A percentile compares a stretch with the other conserved stretches of the same genome.
These are phyloP conservation scores for Tricholoma sp. DNA, from an alignment of 768 basidiomycete species.

Conservation along the genomic window DNA sequence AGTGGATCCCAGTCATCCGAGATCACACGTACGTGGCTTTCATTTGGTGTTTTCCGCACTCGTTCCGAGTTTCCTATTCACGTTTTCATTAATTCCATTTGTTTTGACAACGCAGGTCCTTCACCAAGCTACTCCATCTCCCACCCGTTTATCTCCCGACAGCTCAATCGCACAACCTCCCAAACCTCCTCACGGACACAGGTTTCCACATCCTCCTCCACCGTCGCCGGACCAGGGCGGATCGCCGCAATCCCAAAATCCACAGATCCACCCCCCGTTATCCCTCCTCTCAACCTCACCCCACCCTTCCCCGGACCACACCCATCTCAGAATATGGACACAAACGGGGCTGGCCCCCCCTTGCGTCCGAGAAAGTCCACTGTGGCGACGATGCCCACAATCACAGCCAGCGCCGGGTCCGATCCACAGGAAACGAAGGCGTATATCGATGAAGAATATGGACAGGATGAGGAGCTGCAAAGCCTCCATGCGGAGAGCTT, in stretches of 20 bases:
- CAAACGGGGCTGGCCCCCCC: constrained; percentile 18
- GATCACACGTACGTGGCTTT: constrained; percentile 31
- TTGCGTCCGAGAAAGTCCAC: constrained; percentile 20
- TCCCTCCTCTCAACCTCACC: constrained; percentile 56
- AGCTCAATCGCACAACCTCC: constrained; percentile 60
- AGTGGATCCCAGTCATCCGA: constrained; percentile 35
- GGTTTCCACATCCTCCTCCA: constrained; percentile 34
- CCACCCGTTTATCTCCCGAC: constrained; percentile 56
- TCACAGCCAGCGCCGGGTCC: constrained; percentile 34
- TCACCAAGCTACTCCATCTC: constrained; percentile 41
- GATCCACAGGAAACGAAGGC: background rate
- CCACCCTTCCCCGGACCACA: constrained; percentile 47
- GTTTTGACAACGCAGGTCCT: constrained; percentile 30
- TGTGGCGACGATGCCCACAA: constrained; percentile 34
- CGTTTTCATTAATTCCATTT: background rate
- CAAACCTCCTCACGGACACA: constrained; percentile 60
- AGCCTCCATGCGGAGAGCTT: constrained; percentile 56
- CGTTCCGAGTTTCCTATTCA: too few species aligned
- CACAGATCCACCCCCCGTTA: constrained; percentile 29
- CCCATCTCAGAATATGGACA: constrained; percentile 21
- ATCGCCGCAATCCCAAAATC: background rate
- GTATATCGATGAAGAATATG: constrained; percentile 27
- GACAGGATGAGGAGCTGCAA: constrained; percentile 31
- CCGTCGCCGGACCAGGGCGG: background rate
- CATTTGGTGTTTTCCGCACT: background rate